Evolutionary conservation across 2,329 filamentous ascomycete species (phyloP), one percentile per base, ranked within the genome.

Genomic region (Stylonectria norvegica): DNA sequence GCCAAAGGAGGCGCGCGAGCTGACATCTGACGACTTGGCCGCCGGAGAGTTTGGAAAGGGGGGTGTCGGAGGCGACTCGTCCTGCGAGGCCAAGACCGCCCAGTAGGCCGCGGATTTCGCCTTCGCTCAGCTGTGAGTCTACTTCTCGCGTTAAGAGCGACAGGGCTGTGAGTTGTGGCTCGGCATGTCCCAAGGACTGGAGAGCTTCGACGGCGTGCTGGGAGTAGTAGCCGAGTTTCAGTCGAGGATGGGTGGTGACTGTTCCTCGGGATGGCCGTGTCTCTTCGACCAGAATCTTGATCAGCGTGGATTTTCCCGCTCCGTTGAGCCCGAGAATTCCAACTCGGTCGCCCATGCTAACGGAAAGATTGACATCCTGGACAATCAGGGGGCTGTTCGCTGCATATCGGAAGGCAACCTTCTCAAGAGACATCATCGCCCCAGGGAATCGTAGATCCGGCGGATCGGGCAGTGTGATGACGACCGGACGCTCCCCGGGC

Each of bases 321-420:
- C 88, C 89, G 59, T 94, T 94, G 30, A 93, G 70, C 0, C 88
- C 89, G 17, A 88, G 71, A 28, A 94, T 73, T 0, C 86, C 88
- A 17, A 91, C 70, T 1, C 87, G 76, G 48, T 89, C 85, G 8
- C 86, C 85, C 59, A 81, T 78, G 43, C 86, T 77, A 10, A 94
- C 75, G 0, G 82, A 83, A 10, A 94, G 64, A 35, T 74, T 78
- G 20, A 90, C 65, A 7, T 81, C 78, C 16, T 79, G 73, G 12
- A 93, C 61, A 8, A 84, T 69, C 2, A 56, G 42, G 2, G 60
- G 53, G 4, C 50, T 40, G 16, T 38, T 54, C n/a, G 48, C 19
- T 0, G 66, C 66, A 57, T 93, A 91, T 2, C 73, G 70, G 59
- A 85, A 91, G 0, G 70, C 72, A 1, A 82, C 77, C 3, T 79